These are phyloP conservation scores for Agrocybe praecox DNA, from an alignment of 768 basidiomycete species.

Conservation along the genomic window DNA sequence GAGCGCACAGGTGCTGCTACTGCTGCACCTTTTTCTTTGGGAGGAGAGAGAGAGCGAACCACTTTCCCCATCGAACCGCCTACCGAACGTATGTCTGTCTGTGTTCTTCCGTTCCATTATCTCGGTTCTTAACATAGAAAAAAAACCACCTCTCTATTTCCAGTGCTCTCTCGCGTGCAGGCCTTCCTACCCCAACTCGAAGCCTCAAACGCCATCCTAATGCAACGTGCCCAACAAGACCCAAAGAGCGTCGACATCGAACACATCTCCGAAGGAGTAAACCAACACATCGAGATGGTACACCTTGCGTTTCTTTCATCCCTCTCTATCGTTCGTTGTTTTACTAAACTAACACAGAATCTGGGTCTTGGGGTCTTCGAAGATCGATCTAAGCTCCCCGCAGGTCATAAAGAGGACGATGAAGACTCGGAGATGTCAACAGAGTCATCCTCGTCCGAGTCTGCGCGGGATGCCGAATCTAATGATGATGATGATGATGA, in stretches of 20 bases:
- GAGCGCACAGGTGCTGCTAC: conserved; percentile 14
- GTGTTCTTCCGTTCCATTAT: background rate
- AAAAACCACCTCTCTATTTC: background rate
- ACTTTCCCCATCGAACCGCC: conserved; percentile 43
- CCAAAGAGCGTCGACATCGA: conserved; percentile 74
- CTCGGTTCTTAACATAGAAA: conserved; percentile 3
- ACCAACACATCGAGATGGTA: conserved; percentile 70
- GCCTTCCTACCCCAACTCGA: conserved; percentile 69
- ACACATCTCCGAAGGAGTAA: conserved; percentile 48
- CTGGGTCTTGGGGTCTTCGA: conserved; percentile 68
- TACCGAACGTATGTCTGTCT: conserved; percentile 46
- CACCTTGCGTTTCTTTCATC: conserved; percentile 12
- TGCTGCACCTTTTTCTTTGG: conserved; percentile 35
- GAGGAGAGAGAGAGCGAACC: conserved; percentile 35
- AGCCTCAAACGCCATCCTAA: conserved; percentile 61
- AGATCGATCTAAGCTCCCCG: conserved; percentile 27
- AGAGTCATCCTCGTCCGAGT: conserved; percentile 24
- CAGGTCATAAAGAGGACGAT: conserved; percentile 16
- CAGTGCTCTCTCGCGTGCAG: conserved; percentile 68
- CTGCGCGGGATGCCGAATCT: conserved; percentile 13
- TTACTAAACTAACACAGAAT: conserved; percentile 40
- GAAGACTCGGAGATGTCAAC: conserved; percentile 34
- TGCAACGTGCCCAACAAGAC: conserved; percentile 44
- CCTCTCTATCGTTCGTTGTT: conserved; percentile 9
- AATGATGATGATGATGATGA: conserved; percentile 34